These are phyloP conservation scores for Phytophthora pseudosyringae DNA, from an alignment of 352 stramenopile genomes.

Conservation along the genomic window DNA sequence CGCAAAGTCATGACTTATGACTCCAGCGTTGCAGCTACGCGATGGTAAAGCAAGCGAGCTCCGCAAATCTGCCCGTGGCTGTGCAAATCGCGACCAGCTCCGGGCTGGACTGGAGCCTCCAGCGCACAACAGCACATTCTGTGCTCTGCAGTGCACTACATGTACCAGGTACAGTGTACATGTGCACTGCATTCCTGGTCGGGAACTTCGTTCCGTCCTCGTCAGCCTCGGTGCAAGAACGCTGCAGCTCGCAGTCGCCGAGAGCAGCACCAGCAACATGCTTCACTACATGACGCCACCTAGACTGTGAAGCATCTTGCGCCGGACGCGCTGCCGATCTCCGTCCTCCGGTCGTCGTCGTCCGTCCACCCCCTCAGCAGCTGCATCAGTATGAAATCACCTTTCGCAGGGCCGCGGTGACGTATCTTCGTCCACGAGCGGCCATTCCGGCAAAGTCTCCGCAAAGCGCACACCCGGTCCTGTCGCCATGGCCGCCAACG, in stretches of 20 bases:
- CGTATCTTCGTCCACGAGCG: constrained; percentile 21
- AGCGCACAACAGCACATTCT: too few species aligned
- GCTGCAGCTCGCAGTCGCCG: too few species aligned
- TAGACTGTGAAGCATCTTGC: neutral
- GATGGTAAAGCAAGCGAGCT: neutral
- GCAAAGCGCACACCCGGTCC: neutral
- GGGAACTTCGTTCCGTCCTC: constrained; percentile 1
- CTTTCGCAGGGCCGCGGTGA: constrained; percentile 19
- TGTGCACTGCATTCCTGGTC: neutral
- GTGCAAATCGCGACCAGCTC: neutral
- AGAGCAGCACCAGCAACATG: neutral
- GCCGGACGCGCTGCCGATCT: constrained; percentile 7
- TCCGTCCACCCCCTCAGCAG: constrained; percentile 9
- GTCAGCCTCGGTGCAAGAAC: neutral
- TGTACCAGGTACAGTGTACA: too few species aligned
- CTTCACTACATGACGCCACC: neutral
- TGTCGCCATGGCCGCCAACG: constrained; percentile 27
- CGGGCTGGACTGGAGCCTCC: too few species aligned
- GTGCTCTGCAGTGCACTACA: too few species aligned
- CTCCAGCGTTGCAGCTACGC: too few species aligned
- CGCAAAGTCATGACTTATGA: too few species aligned
- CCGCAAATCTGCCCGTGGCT: neutral
- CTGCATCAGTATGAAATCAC: constrained; percentile 20
- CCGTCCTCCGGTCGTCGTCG: neutral
- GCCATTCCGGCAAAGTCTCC: constrained; percentile 26